Percentiles rank a stretch among this genome's conserved stretches.
Evolutionary conservation across 2,329 filamentous ascomycete species (phyloP).

Genomic region (Clonostachys byssicola): DNA sequence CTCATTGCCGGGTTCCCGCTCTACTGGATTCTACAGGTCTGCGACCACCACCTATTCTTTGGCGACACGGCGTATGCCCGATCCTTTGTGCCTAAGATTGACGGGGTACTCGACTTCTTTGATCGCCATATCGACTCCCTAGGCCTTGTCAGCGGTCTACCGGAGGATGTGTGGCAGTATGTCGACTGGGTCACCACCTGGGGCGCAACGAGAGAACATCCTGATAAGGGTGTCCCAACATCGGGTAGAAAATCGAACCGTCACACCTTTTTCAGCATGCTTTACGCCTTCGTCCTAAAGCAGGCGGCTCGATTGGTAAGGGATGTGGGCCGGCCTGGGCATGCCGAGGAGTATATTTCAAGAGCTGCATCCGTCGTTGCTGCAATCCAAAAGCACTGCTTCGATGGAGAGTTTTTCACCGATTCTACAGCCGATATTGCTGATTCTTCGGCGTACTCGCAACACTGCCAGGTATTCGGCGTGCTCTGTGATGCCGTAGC

Average conservation of each 20-base stretch:
- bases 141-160: conserved; percentile 13
- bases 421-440: conserved; percentile 21
- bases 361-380: conserved; percentile 11
- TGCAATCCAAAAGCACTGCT: conserved; percentile 20
- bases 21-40: conserved; percentile 24
- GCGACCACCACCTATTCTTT: conserved; percentile 25
- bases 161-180: conserved; percentile 20
- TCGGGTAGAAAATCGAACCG: conserved; percentile 23
- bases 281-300: conserved; percentile 27
- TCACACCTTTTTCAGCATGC: conserved; percentile 13
- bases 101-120: conserved; percentile 15
- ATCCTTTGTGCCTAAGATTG: conserved; percentile 20
- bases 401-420: conserved; percentile 22
- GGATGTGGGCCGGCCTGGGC: conserved; percentile 21
- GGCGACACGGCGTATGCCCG: conserved; percentile 17
- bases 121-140: conserved; percentile 14
- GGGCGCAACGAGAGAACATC: conserved; percentile 4
- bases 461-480: conserved; percentile 27
- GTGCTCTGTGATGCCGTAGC: conserved; percentile 19
- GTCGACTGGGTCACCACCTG: conserved; percentile 21
- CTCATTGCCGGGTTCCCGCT: conserved; percentile 26
- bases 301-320: conserved; percentile 20
- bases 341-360: conserved; percentile 17
- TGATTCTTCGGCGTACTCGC: conserved; percentile 15
- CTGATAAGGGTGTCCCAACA: conserved; percentile 24